phyloP scores from a whole-genome alignment of 768 basidiomycete genomes.

The Suillus alpinus region DNA sequence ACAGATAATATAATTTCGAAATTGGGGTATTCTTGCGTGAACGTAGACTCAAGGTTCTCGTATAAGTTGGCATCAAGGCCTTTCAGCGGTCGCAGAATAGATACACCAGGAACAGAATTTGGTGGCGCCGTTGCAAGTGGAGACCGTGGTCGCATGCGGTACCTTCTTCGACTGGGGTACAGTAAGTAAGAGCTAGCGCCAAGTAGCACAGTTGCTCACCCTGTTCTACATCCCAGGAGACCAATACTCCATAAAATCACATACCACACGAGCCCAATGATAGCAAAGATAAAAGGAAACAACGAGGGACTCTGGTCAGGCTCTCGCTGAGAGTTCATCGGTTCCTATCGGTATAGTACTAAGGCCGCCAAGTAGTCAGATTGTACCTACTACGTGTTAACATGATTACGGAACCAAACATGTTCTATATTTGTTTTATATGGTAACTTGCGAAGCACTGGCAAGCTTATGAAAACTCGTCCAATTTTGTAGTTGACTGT shows the following conservation, averaged over 20 bases:
- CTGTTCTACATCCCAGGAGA: conserved; percentile 63
- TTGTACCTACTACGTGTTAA: too few species aligned
- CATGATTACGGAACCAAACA: neutral
- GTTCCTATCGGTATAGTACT: too few species aligned
- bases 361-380: too few species aligned
- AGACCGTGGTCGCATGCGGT: conserved; percentile 63
- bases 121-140: conserved; percentile 50
- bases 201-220: conserved; percentile 46
- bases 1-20: conserved; percentile 92
- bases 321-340: neutral
- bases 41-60: conserved; percentile 93
- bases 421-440: neutral
- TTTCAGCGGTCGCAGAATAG: conserved; percentile 91
- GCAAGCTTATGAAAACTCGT: too few species aligned
- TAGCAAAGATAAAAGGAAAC: conserved; percentile 20
- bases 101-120: conserved; percentile 74
- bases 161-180: conserved; percentile 64
- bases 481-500: neutral
- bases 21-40: conserved; percentile 86
- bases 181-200: conserved; percentile 1
- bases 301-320: neutral
- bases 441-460: neutral
- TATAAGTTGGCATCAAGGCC: conserved; percentile 94
- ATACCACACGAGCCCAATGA: conserved; percentile 60
- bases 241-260: conserved; percentile 59